Conservation (phyloP, 495 filamentous ascomycete genomes). For the Hypomontagnella monticulosa region DNA sequence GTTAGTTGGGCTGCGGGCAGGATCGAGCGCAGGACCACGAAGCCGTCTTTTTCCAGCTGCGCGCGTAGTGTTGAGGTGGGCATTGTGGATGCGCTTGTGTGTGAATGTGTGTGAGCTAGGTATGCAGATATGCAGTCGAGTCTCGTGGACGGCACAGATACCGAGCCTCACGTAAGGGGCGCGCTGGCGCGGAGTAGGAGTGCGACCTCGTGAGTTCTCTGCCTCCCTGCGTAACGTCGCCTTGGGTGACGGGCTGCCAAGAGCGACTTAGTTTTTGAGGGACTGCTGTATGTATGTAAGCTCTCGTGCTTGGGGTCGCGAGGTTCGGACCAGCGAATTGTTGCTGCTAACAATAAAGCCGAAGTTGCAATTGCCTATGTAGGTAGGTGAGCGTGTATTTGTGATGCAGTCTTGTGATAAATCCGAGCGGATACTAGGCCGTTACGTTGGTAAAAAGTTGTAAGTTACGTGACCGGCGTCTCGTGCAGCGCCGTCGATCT, state of each 20-base stretch:
- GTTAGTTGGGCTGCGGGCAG: constrained; percentile 42
- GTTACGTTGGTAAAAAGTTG: neutral
- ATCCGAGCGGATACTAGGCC: neutral
- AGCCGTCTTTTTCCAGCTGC: constrained; percentile 48
- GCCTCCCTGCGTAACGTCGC: constrained; percentile 24
- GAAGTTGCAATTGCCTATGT: neutral
- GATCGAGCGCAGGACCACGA: constrained; percentile 50
- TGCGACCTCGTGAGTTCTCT: constrained; percentile 14
- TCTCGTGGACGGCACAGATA: constrained; percentile 2
- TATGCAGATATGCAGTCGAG: too few relatives aligned
- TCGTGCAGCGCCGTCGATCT: constrained; percentile 18
- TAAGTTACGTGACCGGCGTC: constrained; percentile 18
- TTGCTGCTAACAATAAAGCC: neutral
- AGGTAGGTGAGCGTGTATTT: constrained; percentile 2
- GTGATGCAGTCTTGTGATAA: constrained; percentile 21
- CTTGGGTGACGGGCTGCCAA: neutral
- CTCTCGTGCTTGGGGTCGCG: constrained; percentile 6
- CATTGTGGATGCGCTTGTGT: constrained; percentile 16
- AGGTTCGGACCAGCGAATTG: neutral
- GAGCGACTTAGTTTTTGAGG: constrained; percentile 2
- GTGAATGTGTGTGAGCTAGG: neutral
- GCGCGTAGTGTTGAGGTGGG: constrained; percentile 41
- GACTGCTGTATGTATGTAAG: constrained; percentile 4
- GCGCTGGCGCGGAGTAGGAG: neutral
- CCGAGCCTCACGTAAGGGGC: neutral